phyloP scores from a whole-genome alignment of 371 early-diverging fungal genomes.

The Chytridium lagenaria region DNA sequence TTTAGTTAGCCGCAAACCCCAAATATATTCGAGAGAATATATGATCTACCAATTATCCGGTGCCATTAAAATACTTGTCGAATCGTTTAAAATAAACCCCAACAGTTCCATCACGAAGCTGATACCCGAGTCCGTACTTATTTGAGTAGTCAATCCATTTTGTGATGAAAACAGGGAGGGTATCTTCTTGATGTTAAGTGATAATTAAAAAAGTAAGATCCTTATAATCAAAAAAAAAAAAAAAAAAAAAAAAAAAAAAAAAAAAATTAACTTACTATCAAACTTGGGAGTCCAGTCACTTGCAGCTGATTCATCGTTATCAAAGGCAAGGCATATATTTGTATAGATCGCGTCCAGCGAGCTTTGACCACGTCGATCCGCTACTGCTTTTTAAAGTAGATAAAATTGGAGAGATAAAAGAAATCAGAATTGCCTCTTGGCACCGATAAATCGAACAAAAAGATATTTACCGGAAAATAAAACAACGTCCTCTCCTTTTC shows the following conservation, averaged over 20 bases:
- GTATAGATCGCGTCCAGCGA: constrained; percentile 41
- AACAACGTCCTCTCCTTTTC: too few species aligned
- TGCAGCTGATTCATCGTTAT: neutral
- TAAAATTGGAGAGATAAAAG: too few species aligned
- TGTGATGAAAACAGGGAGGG: constrained; percentile 62
- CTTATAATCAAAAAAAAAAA: constrained; percentile 3
- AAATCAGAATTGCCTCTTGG: too few species aligned
- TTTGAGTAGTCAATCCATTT: constrained; percentile 81
- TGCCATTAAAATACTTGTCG: constrained; percentile 68
- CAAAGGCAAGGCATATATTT: constrained; percentile 37
- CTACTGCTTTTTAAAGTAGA: too few species aligned
- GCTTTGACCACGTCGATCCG: neutral
- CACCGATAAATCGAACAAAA: too few species aligned
- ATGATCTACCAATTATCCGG: constrained; percentile 58
- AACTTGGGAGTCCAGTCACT: neutral
- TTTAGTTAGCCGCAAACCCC: neutral
- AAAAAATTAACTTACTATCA: constrained; percentile 13
- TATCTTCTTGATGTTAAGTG: neutral
- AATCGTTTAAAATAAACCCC: constrained; percentile 90
- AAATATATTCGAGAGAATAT: neutral
- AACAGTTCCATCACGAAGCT: constrained; percentile 73
- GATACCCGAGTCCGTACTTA: constrained; percentile 87
- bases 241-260: constrained; percentile 14
- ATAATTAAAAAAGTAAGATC: neutral
- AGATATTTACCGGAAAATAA: too few species aligned